Evolutionary conservation across 2,329 filamentous ascomycete genomes (phyloP).

Genomic region (Arthroderma uncinatum): DNA sequence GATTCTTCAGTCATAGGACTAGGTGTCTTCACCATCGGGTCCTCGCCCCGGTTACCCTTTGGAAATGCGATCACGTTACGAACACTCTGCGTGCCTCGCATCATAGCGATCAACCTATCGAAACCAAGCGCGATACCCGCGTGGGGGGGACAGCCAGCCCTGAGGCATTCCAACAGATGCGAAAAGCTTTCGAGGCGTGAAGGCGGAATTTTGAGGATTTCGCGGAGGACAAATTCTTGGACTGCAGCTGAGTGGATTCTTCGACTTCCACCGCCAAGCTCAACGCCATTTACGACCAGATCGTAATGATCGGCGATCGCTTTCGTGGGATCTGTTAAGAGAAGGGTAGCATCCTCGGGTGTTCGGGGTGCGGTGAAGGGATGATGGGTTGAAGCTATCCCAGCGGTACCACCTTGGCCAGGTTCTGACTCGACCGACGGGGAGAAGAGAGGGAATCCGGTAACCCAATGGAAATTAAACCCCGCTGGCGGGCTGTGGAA

Average conservation of each 20-base stretch:
- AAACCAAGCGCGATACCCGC: constrained; percentile 89
- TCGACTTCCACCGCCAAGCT: constrained; percentile 83
- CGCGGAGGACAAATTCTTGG: constrained; percentile 73
- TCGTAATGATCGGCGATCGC: constrained; percentile 87
- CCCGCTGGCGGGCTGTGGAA: constrained; percentile 42
- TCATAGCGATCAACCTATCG: constrained; percentile 69
- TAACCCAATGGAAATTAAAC: constrained; percentile 73
- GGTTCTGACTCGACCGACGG: constrained; percentile 54
- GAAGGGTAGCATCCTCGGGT: constrained; percentile 58
- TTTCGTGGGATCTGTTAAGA: constrained; percentile 58
- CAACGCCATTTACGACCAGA: constrained; percentile 86
- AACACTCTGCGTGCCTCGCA: constrained; percentile 66
- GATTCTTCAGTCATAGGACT: constrained; percentile 52
- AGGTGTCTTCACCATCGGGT: constrained; percentile 70
- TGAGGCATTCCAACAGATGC: constrained; percentile 71
- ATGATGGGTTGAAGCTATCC: constrained; percentile 81
- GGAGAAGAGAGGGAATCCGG: constrained; percentile 85
- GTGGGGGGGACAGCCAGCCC: constrained; percentile 83
- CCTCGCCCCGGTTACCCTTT: constrained; percentile 82
- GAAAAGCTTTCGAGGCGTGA: constrained; percentile 67
- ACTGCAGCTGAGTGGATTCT: constrained; percentile 78
- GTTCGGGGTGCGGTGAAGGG: constrained; percentile 85
- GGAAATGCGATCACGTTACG: constrained; percentile 95
- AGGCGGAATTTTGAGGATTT: constrained; percentile 68
- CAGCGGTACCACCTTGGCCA: constrained; percentile 69